phyloP scores from a whole-genome alignment of 441 rosid genomes.

The Arabidopsis hybrid region DNA sequence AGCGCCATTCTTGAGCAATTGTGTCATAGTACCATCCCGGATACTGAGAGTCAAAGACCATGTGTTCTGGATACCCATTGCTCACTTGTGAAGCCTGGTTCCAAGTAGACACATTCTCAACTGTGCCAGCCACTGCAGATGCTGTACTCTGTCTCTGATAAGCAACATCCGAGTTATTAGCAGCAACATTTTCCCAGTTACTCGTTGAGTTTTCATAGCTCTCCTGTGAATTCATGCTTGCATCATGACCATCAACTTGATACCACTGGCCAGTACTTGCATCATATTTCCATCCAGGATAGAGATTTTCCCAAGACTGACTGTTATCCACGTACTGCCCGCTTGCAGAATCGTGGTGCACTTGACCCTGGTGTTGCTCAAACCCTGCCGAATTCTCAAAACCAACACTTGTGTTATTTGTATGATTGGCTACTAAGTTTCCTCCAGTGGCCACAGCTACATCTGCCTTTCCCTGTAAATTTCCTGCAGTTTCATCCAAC shows the following conservation, averaged over 20 bases:
- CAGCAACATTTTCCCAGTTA: conserved; percentile 51
- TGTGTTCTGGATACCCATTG: conserved; percentile 87
- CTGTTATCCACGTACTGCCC: conserved; percentile 61
- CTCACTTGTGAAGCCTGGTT: conserved; percentile 67
- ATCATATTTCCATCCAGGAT: conserved; percentile 98
- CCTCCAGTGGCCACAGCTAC: conserved; percentile 37
- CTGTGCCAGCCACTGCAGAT: conserved; percentile 56
- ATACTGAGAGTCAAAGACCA: conserved; percentile 88
- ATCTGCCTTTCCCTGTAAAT: conserved; percentile 49
- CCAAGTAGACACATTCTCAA: conserved; percentile 67
- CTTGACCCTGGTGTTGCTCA: conserved; percentile 56
- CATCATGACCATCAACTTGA: conserved; percentile 64
- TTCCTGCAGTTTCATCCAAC: conserved; percentile 53
- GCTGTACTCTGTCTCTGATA: conserved; percentile 69
- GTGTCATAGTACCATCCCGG: conserved; percentile 97
- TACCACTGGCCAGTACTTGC: conserved; percentile 83
- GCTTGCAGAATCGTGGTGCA: conserved; percentile 51
- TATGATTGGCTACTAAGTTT: conserved; percentile 34
- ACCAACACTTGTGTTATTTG: conserved; percentile 28
- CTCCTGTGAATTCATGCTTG: conserved; percentile 43
- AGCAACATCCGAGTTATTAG: conserved; percentile 58
- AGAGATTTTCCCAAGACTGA: conserved; percentile 81
- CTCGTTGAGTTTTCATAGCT: conserved; percentile 42
- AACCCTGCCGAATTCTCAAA: conserved; percentile 50
- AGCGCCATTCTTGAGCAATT: conserved; percentile 71